Percentiles rank a stretch among this genome's conserved stretches.
phyloP scores from a whole-genome alignment of 2,329 filamentous ascomycete species.

The Hypoxylon sp. region DNA sequence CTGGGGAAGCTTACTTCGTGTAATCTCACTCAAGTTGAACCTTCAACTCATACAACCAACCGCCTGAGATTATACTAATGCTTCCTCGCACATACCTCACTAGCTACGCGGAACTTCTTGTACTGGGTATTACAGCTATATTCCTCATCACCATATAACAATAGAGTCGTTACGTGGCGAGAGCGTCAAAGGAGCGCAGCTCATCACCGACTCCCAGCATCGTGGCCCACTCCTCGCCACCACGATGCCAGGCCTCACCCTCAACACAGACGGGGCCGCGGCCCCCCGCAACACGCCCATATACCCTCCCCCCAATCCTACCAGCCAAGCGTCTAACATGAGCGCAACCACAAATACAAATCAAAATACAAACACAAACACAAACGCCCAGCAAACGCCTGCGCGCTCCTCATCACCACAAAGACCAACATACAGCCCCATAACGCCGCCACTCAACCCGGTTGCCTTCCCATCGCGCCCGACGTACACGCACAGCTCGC shows the following conservation, averaged over 20 bases:
- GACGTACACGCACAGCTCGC: constrained; percentile 47
- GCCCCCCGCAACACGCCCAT: constrained; percentile 22
- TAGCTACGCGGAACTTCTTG: not conserved
- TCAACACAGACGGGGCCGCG: constrained; percentile 47
- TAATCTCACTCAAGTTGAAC: constrained; percentile 7
- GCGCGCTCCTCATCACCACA: constrained; percentile 61
- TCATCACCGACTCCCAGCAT: not conserved
- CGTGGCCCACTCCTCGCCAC: constrained; percentile 28
- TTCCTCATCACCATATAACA: not conserved
- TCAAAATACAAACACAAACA: constrained; percentile 1
- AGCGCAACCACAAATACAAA: not conserved
- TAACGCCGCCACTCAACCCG: constrained; percentile 64
- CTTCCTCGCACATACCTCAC: not conserved
- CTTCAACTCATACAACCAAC: constrained; percentile 16
- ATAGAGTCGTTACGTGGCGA: not conserved
- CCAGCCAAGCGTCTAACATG: constrained; percentile 11
- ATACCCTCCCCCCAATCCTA: constrained; percentile 2
- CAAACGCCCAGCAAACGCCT: not conserved
- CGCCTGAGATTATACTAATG: not conserved
- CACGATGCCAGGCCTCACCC: constrained; percentile 51
- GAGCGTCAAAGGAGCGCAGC: constrained; percentile 21
- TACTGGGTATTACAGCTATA: not conserved
- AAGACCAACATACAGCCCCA: constrained; percentile 67
- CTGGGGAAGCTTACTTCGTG: not conserved
- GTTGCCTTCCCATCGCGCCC: constrained; percentile 52